Conservation (phyloP, 768 basidiomycete genomes). For the Cubamyces sp. region DNA sequence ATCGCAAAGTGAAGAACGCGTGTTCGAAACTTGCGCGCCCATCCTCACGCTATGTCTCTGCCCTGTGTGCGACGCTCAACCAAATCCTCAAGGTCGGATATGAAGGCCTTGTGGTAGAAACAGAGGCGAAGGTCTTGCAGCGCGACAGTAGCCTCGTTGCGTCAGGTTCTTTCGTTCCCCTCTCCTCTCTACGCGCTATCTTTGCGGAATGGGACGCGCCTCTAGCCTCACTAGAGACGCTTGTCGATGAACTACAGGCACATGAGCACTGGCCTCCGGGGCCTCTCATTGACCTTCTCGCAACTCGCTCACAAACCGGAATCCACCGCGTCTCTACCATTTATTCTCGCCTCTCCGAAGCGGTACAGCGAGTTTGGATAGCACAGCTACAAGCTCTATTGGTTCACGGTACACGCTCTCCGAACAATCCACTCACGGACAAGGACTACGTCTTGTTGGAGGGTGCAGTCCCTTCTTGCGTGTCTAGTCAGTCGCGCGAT, state of each 20-base stretch:
- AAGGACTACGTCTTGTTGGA: slow-evolving; percentile 61
- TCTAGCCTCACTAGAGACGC: slow-evolving; percentile 66
- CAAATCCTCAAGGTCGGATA: slow-evolving; percentile 81
- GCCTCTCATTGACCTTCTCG: slow-evolving; percentile 77
- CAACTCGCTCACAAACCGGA: slow-evolving; percentile 74
- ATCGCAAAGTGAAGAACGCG: slow-evolving; percentile 68
- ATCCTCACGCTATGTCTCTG: slow-evolving; percentile 76
- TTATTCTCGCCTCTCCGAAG: slow-evolving; percentile 66
- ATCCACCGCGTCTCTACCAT: slow-evolving; percentile 76
- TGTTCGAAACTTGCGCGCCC: slow-evolving; percentile 56
- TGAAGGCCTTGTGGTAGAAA: slow-evolving; percentile 75
- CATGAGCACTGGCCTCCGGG: slow-evolving; percentile 69
- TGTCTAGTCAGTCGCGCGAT: slow-evolving; percentile 71
- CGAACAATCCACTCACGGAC: slow-evolving; percentile 67
- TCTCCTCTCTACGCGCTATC: slow-evolving; percentile 80
- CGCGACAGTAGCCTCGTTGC: slow-evolving; percentile 79
- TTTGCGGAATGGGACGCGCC: slow-evolving; percentile 92
- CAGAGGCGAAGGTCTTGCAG: slow-evolving; percentile 76
- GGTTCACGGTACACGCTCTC: slow-evolving; percentile 71
- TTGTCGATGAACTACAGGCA: slow-evolving; percentile 65
- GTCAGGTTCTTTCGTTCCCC: slow-evolving; percentile 81
- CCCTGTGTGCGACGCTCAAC: slow-evolving; percentile 73
- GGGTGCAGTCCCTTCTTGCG: slow-evolving; percentile 74
- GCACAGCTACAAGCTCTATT: slow-evolving; percentile 83
- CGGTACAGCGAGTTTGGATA: slow-evolving; percentile 84